A percentile compares a stretch with the other conserved stretches of the same genome.
These are phyloP conservation scores for Quercus glauca DNA, from an alignment of 306 rosid genomes.

Conservation along the genomic window DNA sequence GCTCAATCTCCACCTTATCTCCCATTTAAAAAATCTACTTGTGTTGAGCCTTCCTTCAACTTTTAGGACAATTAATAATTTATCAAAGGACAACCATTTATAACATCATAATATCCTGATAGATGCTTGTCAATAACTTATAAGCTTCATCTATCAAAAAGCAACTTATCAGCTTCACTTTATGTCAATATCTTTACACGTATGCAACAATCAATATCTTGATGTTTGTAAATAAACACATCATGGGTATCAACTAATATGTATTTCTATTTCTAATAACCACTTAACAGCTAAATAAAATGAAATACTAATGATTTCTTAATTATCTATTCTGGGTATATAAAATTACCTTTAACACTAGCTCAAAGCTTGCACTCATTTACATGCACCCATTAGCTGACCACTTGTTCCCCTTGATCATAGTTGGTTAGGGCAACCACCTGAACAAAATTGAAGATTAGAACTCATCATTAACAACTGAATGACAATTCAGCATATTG, in stretches of 20 bases:
- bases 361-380: constrained; percentile 64
- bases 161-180: neutral
- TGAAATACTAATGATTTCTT: neutral
- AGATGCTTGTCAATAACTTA: neutral
- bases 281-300: neutral
- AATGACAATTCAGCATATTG: neutral
- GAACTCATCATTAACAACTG: neutral
- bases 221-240: neutral
- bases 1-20: too few relatives aligned
- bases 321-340: neutral
- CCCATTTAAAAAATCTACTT: too few relatives aligned
- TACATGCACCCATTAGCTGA: constrained; percentile 88
- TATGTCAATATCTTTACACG: neutral
- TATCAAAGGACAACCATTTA: neutral
- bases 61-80: too few relatives aligned
- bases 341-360: constrained; percentile 35
- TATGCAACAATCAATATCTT: neutral
- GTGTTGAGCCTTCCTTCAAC: too few relatives aligned
- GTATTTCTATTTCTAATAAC: neutral
- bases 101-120: neutral
- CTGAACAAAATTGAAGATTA: constrained; percentile 43
- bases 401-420: constrained; percentile 94
- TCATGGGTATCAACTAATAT: neutral
- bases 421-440: constrained; percentile 68
- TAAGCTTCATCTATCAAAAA: neutral